phyloP scores from a whole-genome alignment of 768 basidiomycete genomes.

The Gyrodon lividus region DNA sequence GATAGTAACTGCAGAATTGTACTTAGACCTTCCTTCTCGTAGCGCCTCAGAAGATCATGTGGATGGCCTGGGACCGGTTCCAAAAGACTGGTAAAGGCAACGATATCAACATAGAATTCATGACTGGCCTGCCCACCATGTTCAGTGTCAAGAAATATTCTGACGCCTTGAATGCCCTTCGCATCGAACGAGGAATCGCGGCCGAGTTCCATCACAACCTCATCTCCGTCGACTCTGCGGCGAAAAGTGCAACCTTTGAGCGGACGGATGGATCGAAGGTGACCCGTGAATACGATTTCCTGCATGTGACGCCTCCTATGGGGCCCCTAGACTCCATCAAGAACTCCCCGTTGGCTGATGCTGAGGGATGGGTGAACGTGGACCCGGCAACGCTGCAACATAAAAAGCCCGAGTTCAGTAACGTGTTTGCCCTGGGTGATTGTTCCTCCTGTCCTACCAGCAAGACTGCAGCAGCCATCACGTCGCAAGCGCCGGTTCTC shows the following conservation, averaged over 20 bases:
- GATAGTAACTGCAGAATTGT: constrained; percentile 3
- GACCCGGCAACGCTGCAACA: constrained; percentile 80
- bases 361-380: constrained; percentile 87
- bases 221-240: constrained; percentile 63
- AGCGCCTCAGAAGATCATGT: constrained; percentile 94
- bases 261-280: constrained; percentile 66
- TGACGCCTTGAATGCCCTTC: constrained; percentile 76
- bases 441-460: constrained; percentile 89
- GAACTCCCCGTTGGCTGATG: constrained; percentile 73
- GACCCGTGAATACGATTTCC: constrained; percentile 73
- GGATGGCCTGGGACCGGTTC: constrained; percentile 92
- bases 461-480: constrained; percentile 95
- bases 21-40: background rate
- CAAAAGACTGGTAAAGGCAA: constrained; percentile 56
- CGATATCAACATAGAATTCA: constrained; percentile 70
- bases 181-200: constrained; percentile 76
- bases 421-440: constrained; percentile 92
- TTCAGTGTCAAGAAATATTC: constrained; percentile 97
- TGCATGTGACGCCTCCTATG: constrained; percentile 93
- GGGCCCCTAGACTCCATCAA: constrained; percentile 83
- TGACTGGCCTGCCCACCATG: constrained; percentile 93
- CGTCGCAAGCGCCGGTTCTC: constrained; percentile 86
- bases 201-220: constrained; percentile 84
- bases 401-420: constrained; percentile 72
- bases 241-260: constrained; percentile 83